These are phyloP conservation scores for Trifolium dubium DNA, from an alignment of 306 rosid species.

Conservation along the genomic window DNA sequence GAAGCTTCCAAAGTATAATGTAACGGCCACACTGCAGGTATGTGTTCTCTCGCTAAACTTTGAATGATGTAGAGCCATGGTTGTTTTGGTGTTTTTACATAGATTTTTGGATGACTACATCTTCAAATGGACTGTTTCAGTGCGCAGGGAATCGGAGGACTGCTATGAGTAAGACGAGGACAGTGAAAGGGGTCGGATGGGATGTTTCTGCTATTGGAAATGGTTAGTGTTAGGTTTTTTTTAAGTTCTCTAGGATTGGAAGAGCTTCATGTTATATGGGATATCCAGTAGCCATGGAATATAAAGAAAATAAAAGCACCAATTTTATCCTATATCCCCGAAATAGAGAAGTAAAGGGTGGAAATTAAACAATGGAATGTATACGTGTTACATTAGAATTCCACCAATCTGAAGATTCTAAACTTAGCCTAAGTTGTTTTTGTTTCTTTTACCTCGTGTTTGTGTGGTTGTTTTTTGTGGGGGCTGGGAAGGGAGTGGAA, in stretches of 20 bases:
- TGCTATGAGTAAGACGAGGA: constrained; percentile 86
- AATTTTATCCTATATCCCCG: neutral
- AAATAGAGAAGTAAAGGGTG: constrained; percentile 3
- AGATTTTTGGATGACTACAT: constrained; percentile 19
- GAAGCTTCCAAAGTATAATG: constrained; percentile 82
- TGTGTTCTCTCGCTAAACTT: constrained; percentile 24
- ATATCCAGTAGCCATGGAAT: no score
- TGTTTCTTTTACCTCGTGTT: constrained; percentile 20
- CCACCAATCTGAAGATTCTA: neutral
- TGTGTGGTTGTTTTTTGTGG: neutral
- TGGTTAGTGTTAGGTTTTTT: constrained; percentile 54
- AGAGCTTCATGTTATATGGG: neutral
- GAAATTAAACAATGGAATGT: neutral
- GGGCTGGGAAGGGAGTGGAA: neutral
- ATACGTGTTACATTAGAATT: neutral
- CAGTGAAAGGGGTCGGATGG: constrained; percentile 94
- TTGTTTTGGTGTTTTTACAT: constrained; percentile 3
- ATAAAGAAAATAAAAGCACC: neutral
- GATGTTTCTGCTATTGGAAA: constrained; percentile 94
- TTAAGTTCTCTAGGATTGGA: constrained; percentile 7
- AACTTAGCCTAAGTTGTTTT: neutral
- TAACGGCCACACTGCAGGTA: constrained; percentile 90
- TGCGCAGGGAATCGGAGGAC: constrained; percentile 98
- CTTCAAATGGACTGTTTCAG: constrained; percentile 47
- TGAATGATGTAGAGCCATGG: neutral